Conservation (phyloP, 306 rosid genomes). For the Trichosanthes cucumerina region DNA sequence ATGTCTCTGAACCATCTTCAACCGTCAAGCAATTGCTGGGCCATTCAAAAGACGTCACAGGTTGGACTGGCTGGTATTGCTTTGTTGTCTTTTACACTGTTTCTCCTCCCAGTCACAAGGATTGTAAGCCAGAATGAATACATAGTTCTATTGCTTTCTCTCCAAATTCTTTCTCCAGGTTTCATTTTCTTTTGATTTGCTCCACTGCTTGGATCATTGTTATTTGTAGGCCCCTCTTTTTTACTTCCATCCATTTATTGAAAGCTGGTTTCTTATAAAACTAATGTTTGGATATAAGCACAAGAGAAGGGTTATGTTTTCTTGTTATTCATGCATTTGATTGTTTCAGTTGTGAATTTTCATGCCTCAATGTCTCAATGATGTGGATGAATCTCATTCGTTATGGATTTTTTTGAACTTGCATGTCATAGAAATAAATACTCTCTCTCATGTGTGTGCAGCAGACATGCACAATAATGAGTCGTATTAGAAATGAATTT, state of each 20-base stretch:
- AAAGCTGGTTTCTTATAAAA: neutral
- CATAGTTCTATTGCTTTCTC: neutral
- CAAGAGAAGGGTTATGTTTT: neutral
- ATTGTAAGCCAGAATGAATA: neutral
- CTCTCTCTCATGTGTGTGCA: neutral
- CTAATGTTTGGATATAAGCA: neutral
- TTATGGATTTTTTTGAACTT: neutral
- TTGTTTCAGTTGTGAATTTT: neutral
- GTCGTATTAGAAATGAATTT: neutral
- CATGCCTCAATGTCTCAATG: neutral
- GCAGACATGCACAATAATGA: neutral
- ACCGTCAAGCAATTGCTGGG: constrained; percentile 61
- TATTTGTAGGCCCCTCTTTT: neutral
- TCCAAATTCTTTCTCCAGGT: neutral
- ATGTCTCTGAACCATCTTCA: constrained; percentile 72
- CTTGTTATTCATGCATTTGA: neutral
- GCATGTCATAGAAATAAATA: neutral
- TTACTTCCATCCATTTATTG: neutral
- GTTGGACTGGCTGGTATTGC: constrained; percentile 55
- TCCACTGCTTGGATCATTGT: neutral
- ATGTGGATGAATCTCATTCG: neutral
- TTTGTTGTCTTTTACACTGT: constrained; percentile 28
- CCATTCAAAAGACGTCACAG: constrained; percentile 94
- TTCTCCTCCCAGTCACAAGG: neutral
- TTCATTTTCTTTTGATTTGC: neutral